These are phyloP conservation scores for Chlamydomonas schloesseri DNA, from an alignment of 139 green algal species.

Conservation along the genomic window DNA sequence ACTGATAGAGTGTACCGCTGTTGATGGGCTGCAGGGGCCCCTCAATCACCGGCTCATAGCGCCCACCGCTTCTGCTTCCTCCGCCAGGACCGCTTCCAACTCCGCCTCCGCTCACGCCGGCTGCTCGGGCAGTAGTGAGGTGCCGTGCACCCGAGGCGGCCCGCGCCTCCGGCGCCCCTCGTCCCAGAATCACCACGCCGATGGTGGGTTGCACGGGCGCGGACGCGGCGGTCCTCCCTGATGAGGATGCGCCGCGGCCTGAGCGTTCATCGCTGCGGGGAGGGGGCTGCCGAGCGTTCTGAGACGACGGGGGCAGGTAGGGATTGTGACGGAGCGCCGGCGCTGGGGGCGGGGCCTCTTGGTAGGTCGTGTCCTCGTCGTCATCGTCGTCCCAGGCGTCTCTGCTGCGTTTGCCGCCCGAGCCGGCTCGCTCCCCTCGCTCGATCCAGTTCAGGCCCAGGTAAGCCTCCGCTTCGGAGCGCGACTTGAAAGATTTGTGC, in stretches of 20 bases:
- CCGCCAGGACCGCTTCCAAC: too few relatives aligned
- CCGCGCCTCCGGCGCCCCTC: too few relatives aligned
- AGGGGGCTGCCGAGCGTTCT: not conserved
- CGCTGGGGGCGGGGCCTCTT: not conserved
- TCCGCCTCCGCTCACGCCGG: too few relatives aligned
- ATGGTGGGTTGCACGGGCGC: too few relatives aligned
- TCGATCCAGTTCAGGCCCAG: not conserved
- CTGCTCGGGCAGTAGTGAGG: not conserved
- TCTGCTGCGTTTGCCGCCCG: not conserved
- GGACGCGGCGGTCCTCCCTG: too few relatives aligned
- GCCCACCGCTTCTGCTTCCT: not conserved
- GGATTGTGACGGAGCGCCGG: not conserved
- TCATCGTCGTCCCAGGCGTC: not conserved
- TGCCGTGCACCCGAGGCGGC: too few relatives aligned
- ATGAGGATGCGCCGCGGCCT: too few relatives aligned
- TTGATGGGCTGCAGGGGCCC: not conserved
- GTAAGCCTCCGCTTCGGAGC: not conserved
- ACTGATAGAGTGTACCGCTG: not conserved
- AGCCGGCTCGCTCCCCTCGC: not conserved
- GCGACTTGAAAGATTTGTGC: slow-evolving; percentile 29
- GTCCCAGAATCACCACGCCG: too few relatives aligned
- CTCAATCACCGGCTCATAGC: not conserved
- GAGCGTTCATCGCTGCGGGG: too few relatives aligned
- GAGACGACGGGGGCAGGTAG: not conserved
- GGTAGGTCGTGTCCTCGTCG: not conserved